These are phyloP conservation scores for Rutstroemia sydowiana DNA, from an alignment of 2,329 filamentous ascomycete species.

Conservation along the genomic window DNA sequence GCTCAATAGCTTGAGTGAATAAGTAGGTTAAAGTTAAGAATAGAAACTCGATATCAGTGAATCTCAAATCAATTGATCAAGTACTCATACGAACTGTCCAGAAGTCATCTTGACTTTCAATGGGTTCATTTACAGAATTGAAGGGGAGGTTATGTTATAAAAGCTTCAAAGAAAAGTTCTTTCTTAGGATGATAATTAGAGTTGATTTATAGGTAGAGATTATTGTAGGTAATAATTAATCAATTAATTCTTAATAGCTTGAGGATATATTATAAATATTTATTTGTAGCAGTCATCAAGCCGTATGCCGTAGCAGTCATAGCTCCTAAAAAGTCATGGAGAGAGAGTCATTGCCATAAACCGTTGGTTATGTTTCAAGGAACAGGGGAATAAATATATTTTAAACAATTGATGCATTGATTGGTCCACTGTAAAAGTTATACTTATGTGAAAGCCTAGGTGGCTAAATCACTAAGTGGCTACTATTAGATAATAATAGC, in stretches of 20 bases:
- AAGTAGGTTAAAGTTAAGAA: neutral
- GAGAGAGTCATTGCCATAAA: no score
- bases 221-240: no score
- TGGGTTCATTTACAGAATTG: no score
- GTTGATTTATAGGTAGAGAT: no score
- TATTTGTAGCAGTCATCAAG: neutral
- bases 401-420: no score
- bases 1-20: neutral
- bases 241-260: no score
- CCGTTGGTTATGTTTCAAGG: neutral
- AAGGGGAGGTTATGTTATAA: no score
- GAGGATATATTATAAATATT: neutral
- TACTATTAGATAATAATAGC: neutral
- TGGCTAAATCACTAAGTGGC: neutral
- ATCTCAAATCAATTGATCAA: neutral
- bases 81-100: neutral
- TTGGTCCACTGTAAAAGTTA: no score
- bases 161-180: no score
- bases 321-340: neutral
- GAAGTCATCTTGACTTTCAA: constrained; percentile 9
- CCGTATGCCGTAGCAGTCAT: neutral
- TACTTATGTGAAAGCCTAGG: no score
- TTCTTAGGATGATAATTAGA: no score
- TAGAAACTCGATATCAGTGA: neutral
- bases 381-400: no score